phyloP scores from a whole-genome alignment of 257 asterid species.

The Solanum medicagineum region DNA sequence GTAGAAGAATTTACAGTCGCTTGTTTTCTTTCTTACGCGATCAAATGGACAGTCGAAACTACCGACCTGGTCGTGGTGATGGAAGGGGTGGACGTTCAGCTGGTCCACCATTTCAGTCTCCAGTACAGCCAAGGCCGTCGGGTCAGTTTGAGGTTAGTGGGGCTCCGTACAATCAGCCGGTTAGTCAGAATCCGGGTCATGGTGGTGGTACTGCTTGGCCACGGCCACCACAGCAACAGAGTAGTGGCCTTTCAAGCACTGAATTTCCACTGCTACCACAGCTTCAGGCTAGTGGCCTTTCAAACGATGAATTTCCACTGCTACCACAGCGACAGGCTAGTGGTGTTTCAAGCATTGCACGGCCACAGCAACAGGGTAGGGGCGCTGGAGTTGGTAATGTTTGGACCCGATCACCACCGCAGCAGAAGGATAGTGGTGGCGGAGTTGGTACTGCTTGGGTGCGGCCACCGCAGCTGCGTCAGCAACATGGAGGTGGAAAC shows the following conservation, averaged over 20 bases:
- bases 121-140: not conserved
- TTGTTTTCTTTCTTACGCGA: not conserved
- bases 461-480: too few relatives aligned
- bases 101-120: not conserved
- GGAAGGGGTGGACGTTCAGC: not conserved
- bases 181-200: not conserved
- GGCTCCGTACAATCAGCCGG: not conserved
- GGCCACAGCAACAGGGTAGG: not conserved
- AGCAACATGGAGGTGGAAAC: not conserved
- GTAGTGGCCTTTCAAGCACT: not conserved
- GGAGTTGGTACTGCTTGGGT: not conserved
- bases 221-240: not conserved
- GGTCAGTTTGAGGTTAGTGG: not conserved
- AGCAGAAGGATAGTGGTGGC: not conserved
- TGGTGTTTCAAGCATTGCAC: not conserved
- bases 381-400: not conserved
- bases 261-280: too few relatives aligned
- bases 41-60: not conserved
- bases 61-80: constrained; percentile 2
- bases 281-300: too few relatives aligned
- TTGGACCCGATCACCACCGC: constrained; percentile 4
- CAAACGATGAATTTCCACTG: too few relatives aligned
- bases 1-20: not conserved
- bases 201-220: not conserved
- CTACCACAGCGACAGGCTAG: not conserved